phyloP scores from a whole-genome alignment of 306 rosid species.

The Abrus precatorius region DNA sequence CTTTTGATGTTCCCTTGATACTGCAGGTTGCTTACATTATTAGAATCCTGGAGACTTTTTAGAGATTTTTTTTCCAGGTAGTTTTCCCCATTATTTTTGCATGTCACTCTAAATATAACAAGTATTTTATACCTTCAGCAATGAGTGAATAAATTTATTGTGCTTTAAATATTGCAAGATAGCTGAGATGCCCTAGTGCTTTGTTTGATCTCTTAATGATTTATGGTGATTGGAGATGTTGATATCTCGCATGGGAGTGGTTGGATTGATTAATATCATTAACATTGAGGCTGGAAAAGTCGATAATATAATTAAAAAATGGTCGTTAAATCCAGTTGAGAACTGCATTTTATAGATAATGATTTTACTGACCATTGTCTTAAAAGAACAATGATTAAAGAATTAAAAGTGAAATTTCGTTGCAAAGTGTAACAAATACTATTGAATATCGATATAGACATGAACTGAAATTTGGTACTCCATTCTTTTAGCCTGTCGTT shows the following conservation, averaged over 20 bases:
- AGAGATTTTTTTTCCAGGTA: neutral
- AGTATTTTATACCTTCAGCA: constrained; percentile 37
- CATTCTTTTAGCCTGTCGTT: too few relatives aligned
- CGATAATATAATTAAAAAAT: neutral
- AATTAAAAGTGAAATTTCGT: too few relatives aligned
- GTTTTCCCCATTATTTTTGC: constrained; percentile 23
- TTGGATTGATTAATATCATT: neutral
- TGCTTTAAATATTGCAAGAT: constrained; percentile 33
- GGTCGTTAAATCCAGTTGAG: too few relatives aligned
- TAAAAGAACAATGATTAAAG: too few relatives aligned
- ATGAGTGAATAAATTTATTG: constrained; percentile 6
- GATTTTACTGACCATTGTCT: too few relatives aligned
- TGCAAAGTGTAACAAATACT: too few relatives aligned
- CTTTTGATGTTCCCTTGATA: constrained; percentile 38
- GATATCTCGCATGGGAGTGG: constrained; percentile 3
- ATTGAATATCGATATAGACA: too few relatives aligned
- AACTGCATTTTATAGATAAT: too few relatives aligned
- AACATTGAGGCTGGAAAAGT: neutral
- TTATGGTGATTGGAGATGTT: neutral
- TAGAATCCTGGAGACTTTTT: constrained; percentile 25
- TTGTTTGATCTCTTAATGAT: neutral
- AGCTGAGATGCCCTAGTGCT: constrained; percentile 13
- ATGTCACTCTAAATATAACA: constrained; percentile 5
- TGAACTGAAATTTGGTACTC: too few relatives aligned
- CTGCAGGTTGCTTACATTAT: constrained; percentile 4